These are phyloP conservation scores for Ailanthus altissimus DNA, from an alignment of 345 rosid species.

Conservation along the genomic window DNA sequence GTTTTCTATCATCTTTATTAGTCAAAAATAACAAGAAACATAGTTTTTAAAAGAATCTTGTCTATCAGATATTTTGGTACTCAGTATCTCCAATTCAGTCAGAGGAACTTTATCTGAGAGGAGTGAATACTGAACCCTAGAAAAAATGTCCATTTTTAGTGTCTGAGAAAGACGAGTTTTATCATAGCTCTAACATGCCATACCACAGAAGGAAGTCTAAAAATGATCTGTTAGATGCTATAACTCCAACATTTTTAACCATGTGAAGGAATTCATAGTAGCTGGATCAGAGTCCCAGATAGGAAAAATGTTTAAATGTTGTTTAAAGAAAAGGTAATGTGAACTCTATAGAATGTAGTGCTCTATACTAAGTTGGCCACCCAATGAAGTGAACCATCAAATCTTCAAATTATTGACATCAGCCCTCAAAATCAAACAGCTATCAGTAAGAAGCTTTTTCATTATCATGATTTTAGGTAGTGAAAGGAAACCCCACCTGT, in stretches of 20 bases:
- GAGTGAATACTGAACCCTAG: not conserved
- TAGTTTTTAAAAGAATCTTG: slow-evolving; percentile 6
- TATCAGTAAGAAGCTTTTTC: not conserved
- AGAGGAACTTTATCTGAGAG: not conserved
- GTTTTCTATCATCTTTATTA: not conserved
- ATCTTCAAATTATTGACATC: not conserved
- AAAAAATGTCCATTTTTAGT: not conserved
- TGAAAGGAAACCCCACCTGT: not conserved
- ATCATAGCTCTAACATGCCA: not conserved
- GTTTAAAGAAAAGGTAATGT: not conserved
- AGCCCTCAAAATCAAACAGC: not conserved
- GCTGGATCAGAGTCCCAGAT: not conserved
- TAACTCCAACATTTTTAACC: not conserved
- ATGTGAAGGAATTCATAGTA: not conserved
- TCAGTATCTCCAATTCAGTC: not conserved
- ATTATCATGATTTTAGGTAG: not conserved
- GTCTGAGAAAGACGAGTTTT: not conserved
- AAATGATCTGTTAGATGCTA: slow-evolving; percentile 1
- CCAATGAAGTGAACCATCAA: not conserved
- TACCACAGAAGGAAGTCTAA: not conserved
- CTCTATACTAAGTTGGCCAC: not conserved
- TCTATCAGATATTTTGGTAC: not conserved
- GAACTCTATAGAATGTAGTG: not conserved
- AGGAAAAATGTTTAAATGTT: not conserved
- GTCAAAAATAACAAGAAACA: not conserved